These are phyloP conservation scores for Mycena olivaceomarginata DNA, from an alignment of 768 basidiomycete species.

Conservation along the genomic window DNA sequence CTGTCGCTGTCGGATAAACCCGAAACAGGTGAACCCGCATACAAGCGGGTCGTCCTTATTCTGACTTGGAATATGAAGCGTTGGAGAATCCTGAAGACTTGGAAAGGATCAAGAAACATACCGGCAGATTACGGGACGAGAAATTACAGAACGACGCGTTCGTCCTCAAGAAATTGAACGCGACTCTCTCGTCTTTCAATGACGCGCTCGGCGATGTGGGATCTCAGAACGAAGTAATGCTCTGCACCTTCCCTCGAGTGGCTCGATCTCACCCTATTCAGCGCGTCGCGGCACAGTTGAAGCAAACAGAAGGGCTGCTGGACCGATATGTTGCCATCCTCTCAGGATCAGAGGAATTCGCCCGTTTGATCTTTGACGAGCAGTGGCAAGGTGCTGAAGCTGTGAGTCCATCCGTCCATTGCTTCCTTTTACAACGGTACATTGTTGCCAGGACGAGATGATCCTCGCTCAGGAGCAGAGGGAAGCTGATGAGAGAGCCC, in stretches of 20 bases:
- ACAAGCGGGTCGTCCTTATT: not conserved
- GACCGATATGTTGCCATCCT: slow-evolving; percentile 85
- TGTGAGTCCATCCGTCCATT: slow-evolving; percentile 61
- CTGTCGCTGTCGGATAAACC: slow-evolving; percentile 54
- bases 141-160: slow-evolving; percentile 85
- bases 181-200: slow-evolving; percentile 80
- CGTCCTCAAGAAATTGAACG: slow-evolving; percentile 83
- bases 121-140: slow-evolving; percentile 74
- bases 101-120: slow-evolving; percentile 37
- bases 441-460: slow-evolving; percentile 74
- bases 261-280: slow-evolving; percentile 48
- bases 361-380: slow-evolving; percentile 85
- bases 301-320: slow-evolving; percentile 83
- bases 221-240: slow-evolving; percentile 80
- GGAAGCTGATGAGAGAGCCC: slow-evolving; percentile 64
- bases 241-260: not conserved
- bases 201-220: slow-evolving; percentile 79
- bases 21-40: slow-evolving; percentile 16
- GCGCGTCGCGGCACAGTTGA: slow-evolving; percentile 81
- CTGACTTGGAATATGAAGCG: not conserved
- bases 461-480: slow-evolving; percentile 67
- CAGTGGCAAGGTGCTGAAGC: slow-evolving; percentile 85
- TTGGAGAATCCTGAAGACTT: slow-evolving; percentile 13
- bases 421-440: not conserved
- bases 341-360: slow-evolving; percentile 80